Conservation (phyloP, 805 yeast genomes). For the Metschnikowia henanensis region DNA sequence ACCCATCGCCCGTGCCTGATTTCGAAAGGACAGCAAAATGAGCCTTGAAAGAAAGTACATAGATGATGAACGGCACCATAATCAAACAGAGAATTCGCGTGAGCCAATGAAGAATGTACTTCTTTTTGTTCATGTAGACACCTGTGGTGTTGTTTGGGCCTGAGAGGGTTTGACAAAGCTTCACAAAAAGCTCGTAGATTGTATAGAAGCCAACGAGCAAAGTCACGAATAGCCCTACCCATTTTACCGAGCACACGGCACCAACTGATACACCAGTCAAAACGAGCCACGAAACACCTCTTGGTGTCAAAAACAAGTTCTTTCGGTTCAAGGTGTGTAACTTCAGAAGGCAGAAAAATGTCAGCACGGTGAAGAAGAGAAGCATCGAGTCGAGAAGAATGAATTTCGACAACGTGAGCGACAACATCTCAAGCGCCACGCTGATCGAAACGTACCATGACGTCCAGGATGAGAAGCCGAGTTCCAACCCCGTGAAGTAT, state of each 20-base stretch:
- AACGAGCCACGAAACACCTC: slow-evolving; percentile 94
- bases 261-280: slow-evolving; percentile 87
- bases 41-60: slow-evolving; percentile 65
- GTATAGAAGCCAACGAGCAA: slow-evolving; percentile 88
- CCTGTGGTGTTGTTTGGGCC: slow-evolving; percentile 63
- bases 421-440: slow-evolving; percentile 81
- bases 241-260: slow-evolving; percentile 88
- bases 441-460: slow-evolving; percentile 78
- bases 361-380: slow-evolving; percentile 82
- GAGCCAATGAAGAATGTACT: slow-evolving; percentile 61
- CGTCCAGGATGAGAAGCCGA: slow-evolving; percentile 70
- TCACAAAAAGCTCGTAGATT: slow-evolving; percentile 81
- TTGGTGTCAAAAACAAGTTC: slow-evolving; percentile 53
- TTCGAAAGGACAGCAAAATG: slow-evolving; percentile 74
- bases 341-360: slow-evolving; percentile 69
- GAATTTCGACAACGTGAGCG: slow-evolving; percentile 83
- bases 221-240: slow-evolving; percentile 95
- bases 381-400: slow-evolving; percentile 91
- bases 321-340: slow-evolving; percentile 61
- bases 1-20: slow-evolving; percentile 80
- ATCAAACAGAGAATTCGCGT: slow-evolving; percentile 67
- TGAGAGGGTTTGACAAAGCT: too few species aligned
- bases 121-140: too few species aligned
- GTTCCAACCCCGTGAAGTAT: slow-evolving; percentile 73
- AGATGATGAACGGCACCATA: slow-evolving; percentile 60